Percentiles rank a stretch among this genome's conserved stretches.
phyloP scores from a whole-genome alignment of 306 rosid genomes.

The Rosa persica region DNA sequence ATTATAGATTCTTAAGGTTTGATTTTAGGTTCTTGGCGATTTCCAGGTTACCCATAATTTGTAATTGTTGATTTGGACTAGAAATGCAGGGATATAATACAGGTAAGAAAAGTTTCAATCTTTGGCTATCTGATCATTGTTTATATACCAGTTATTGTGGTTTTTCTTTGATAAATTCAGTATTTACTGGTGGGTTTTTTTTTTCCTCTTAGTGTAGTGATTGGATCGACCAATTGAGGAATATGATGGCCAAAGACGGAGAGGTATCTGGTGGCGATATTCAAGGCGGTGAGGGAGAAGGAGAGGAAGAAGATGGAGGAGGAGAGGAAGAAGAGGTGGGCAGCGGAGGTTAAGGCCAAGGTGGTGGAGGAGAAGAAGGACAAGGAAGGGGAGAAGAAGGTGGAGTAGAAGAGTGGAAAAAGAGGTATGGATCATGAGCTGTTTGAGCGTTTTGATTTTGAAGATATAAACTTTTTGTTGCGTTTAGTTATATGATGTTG shows the following conservation, averaged over 20 bases:
- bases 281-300: slow-evolving; percentile 36
- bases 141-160: not conserved
- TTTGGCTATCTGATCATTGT: not conserved
- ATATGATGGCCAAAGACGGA: slow-evolving; percentile 50
- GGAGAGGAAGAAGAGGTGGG: slow-evolving; percentile 28
- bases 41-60: slow-evolving; percentile 13
- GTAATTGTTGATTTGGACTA: slow-evolving; percentile 3
- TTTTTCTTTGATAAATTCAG: not conserved
- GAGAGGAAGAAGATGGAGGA: slow-evolving; percentile 35
- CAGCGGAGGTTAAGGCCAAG: slow-evolving; percentile 6
- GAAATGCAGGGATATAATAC: slow-evolving; percentile 65
- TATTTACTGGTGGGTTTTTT: not conserved
- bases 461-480: not conserved
- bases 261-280: slow-evolving; percentile 34
- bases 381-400: slow-evolving; percentile 22
- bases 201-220: slow-evolving; percentile 27
- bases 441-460: no score
- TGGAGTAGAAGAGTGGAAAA: slow-evolving; percentile 22
- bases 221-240: slow-evolving; percentile 20
- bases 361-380: slow-evolving; percentile 19
- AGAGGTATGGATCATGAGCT: slow-evolving; percentile 31
- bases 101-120: slow-evolving; percentile 42
- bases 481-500: not conserved
- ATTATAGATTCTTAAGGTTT: not conserved
- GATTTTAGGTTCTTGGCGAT: not conserved